Conservation (phyloP, 192 early-diverging fungal species). For the Oehlia diaphana region DNA sequence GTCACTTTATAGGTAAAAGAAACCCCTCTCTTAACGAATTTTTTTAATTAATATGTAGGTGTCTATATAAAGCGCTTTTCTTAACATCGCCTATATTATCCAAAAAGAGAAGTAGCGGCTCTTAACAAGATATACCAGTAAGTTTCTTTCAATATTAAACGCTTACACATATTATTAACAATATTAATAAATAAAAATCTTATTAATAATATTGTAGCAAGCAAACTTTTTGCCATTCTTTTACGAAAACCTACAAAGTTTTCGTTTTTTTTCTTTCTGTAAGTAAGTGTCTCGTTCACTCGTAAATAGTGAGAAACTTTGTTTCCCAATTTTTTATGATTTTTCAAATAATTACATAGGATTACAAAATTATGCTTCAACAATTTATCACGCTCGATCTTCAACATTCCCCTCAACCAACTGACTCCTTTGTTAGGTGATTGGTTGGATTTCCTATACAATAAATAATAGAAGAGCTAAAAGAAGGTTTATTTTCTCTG, state of each 20-base stretch:
- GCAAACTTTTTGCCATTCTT: background rate
- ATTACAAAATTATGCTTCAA: conserved; percentile 1
- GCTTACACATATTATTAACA: background rate
- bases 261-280: background rate
- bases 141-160: background rate
- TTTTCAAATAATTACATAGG: background rate
- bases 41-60: background rate
- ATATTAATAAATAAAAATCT: background rate
- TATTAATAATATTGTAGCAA: background rate
- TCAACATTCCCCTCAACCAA: background rate
- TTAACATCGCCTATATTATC: background rate
- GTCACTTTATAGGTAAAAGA: background rate
- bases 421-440: background rate
- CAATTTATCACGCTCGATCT: conserved; percentile 1
- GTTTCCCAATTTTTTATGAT: background rate
- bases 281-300: background rate
- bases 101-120: background rate
- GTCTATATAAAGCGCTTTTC: background rate
- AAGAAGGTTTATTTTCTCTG: background rate
- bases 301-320: conserved; percentile 1
- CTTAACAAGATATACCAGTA: background rate
- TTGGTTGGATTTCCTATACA: background rate
- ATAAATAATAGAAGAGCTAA: background rate
- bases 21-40: background rate
- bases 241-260: background rate